phyloP scores from a whole-genome alignment of 2,329 filamentous ascomycete species.

The Arthrobotrys megalospora region DNA sequence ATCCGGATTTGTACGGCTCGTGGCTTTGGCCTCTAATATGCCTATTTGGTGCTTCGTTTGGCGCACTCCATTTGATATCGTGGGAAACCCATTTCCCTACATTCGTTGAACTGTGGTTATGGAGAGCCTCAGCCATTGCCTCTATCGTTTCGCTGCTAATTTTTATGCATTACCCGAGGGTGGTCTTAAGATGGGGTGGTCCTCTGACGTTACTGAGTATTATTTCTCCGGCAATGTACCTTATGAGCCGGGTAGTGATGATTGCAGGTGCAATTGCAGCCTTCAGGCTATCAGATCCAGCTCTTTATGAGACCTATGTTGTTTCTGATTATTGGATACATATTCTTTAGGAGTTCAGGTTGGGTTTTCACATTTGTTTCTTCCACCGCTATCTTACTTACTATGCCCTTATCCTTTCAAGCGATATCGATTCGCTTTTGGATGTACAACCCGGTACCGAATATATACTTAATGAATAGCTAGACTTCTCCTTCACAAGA shows the following conservation, averaged over 20 bases:
- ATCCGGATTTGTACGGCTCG: constrained; percentile 62
- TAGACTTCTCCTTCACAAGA: no score
- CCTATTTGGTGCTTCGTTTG: constrained; percentile 64
- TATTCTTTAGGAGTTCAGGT: constrained; percentile 52
- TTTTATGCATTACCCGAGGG: constrained; percentile 64
- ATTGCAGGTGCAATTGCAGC: constrained; percentile 63
- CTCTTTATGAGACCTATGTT: constrained; percentile 55
- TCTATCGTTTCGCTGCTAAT: constrained; percentile 65
- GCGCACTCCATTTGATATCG: constrained; percentile 65
- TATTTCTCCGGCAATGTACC: constrained; percentile 63
- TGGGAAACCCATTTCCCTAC: constrained; percentile 66
- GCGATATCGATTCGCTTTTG: background rate
- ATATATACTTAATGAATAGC: no score
- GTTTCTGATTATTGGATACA: constrained; percentile 64
- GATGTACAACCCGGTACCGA: no score
- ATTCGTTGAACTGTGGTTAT: constrained; percentile 65
- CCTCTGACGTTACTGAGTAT: constrained; percentile 63
- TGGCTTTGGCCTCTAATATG: constrained; percentile 63
- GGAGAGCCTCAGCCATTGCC: constrained; percentile 64
- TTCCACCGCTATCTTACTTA: no score
- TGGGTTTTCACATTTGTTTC: no score
- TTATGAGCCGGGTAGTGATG: constrained; percentile 63
- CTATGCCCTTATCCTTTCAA: background rate
- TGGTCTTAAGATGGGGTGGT: constrained; percentile 63
- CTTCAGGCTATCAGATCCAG: constrained; percentile 59